These are phyloP conservation scores for Gossypium armourianum DNA, from an alignment of 441 rosid species.

Conservation along the genomic window DNA sequence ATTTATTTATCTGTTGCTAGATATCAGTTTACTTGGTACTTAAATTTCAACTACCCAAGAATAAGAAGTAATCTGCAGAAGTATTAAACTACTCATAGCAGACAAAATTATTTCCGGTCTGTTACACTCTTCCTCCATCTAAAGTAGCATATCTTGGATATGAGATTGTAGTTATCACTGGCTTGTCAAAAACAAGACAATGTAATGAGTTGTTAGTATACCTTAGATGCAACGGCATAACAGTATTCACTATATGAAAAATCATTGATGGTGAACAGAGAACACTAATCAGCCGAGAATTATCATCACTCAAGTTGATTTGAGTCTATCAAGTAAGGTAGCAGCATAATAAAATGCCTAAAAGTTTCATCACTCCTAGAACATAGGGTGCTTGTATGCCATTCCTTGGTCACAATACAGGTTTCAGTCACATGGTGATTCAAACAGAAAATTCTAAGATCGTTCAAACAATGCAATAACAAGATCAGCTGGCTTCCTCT, in stretches of 20 bases:
- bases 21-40: not conserved
- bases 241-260: not conserved
- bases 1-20: not conserved
- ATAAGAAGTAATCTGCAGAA: not conserved
- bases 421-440: not conserved
- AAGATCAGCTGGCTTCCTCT: not conserved
- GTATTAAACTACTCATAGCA: not conserved
- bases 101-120: not conserved
- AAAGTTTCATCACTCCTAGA: not conserved
- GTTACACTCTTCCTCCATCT: not conserved
- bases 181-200: not conserved
- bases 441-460: not conserved
- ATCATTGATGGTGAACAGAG: not conserved
- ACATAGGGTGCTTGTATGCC: not conserved
- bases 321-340: not conserved
- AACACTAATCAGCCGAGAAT: not conserved
- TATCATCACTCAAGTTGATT: not conserved
- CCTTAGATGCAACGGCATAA: not conserved
- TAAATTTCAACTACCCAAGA: not conserved
- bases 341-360: not conserved
- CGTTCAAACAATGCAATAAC: not conserved
- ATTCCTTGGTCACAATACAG: not conserved
- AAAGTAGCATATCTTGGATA: not conserved
- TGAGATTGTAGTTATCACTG: not conserved
- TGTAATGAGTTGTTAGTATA: not conserved